Evolutionary conservation across 208 protist species (phyloP).

Genomic region (Lotmaria passim): DNA sequence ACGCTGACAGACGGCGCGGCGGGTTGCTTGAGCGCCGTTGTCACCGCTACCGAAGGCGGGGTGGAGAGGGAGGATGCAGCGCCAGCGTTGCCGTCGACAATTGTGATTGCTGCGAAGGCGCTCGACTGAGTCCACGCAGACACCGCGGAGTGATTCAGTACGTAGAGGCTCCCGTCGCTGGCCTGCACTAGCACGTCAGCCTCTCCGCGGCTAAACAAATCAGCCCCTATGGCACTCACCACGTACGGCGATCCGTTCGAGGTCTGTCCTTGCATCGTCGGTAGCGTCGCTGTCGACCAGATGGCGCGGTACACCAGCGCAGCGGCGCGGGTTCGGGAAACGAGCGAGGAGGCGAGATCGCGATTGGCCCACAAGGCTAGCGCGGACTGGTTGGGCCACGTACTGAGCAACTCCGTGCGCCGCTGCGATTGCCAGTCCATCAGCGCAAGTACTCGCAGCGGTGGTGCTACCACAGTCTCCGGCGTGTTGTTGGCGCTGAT

Average conservation of each 20-base stretch:
- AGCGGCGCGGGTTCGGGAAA: not conserved
- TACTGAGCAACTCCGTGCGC: constrained; percentile 32
- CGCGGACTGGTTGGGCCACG: constrained; percentile 25
- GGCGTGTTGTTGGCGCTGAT: not conserved
- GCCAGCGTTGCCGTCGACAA: not conserved
- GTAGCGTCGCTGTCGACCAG: constrained; percentile 9
- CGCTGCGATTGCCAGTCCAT: constrained; percentile 30
- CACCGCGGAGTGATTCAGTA: constrained; percentile 24
- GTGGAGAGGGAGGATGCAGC: not conserved
- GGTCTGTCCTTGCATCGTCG: not conserved
- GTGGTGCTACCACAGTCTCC: constrained; percentile 1
- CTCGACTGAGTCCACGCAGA: not conserved
- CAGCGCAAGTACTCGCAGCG: constrained; percentile 27
- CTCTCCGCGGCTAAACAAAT: constrained; percentile 42
- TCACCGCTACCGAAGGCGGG: too few relatives aligned
- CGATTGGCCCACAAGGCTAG: constrained; percentile 26
- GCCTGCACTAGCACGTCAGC: constrained; percentile 54
- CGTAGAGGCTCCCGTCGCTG: constrained; percentile 45
- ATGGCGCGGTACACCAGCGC: constrained; percentile 9
- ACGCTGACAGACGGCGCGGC: constrained; percentile 18
- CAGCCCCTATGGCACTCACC: constrained; percentile 56
- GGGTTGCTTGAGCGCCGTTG: constrained; percentile 3
- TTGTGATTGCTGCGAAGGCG: constrained; percentile 1
- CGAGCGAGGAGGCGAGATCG: constrained; percentile 6
- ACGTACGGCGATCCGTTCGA: constrained; percentile 12